These are phyloP conservation scores for Poronia punctata DNA, from an alignment of 495 filamentous ascomycete species.

Conservation along the genomic window DNA sequence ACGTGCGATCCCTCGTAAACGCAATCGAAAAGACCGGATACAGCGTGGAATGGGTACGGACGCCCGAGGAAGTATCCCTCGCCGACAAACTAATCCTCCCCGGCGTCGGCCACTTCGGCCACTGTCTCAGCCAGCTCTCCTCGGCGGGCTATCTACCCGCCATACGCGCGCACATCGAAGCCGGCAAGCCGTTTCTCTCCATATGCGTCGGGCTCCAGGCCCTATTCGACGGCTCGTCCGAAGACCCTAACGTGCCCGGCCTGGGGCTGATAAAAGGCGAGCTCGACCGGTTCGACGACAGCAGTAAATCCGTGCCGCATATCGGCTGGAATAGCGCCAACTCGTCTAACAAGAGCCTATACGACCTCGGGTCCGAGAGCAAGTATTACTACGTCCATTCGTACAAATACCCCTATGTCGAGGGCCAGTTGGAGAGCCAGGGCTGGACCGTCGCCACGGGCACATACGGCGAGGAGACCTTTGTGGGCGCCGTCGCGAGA, in stretches of 20 bases:
- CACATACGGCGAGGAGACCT: slow-evolving; percentile 80
- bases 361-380: slow-evolving; percentile 66
- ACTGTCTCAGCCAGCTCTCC: slow-evolving; percentile 79
- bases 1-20: slow-evolving; percentile 91
- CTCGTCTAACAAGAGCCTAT: slow-evolving; percentile 49
- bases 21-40: slow-evolving; percentile 94
- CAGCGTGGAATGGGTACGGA: slow-evolving; percentile 83
- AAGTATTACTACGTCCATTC: slow-evolving; percentile 99
- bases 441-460: slow-evolving; percentile 88
- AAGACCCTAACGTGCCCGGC: slow-evolving; percentile 62
- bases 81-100: slow-evolving; percentile 93
- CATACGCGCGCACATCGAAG: slow-evolving; percentile 68
- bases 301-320: slow-evolving; percentile 83
- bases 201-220: slow-evolving; percentile 95
- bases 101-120: slow-evolving; percentile 94
- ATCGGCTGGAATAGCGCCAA: slow-evolving; percentile 95
- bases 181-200: slow-evolving; percentile 93
- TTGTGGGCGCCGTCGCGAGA: slow-evolving; percentile 82
- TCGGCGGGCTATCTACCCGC: slow-evolving; percentile 74
- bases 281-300: slow-evolving; percentile 69
- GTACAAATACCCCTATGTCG: slow-evolving; percentile 72
- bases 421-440: slow-evolving; percentile 61
- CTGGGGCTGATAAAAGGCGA: slow-evolving; percentile 64
- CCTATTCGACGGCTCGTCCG: slow-evolving; percentile 76
- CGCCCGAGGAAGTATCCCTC: slow-evolving; percentile 71